Evolutionary conservation across 371 early-diverging fungal genomes (phyloP), one percentile per base, ranked within the genome.

Genomic region (Mucor sp.): DNA sequence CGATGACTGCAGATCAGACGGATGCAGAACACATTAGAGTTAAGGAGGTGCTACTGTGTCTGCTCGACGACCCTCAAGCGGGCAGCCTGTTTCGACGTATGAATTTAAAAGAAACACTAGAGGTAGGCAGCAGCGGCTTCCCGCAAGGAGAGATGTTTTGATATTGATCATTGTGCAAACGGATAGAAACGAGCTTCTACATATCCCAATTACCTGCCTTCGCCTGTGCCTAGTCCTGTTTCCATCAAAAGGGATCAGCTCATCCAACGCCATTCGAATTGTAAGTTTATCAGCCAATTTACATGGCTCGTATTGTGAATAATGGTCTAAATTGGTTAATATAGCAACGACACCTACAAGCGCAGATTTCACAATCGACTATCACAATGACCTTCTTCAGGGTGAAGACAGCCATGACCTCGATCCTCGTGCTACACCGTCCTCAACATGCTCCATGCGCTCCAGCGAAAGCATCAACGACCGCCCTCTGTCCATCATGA

Each of bases 11-110:
- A n/a, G 87, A 87, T 65, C 77, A 81, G 21, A 74, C 81, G 47
- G 74, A 75, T 47, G 76, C 79, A 23, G 85, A 86, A 28, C 74
- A 82, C 66, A 81, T 87, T n/a, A 81, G 84, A 28, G 74, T 82
- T 58, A 82, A 81, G 50, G 87, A 88, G 68, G 84, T 88, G 12
- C 78, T 81, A 62, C 61, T 75, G 8, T 72, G 83, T 9, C 63
- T 88, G 23, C 61, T 75, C 17, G 85, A 85, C 41, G 89, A 88
- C 60, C 67, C 78, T n/a, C 83, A 87, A 67, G 78, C 84, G 14
- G 80, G 74, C 58, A 59, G 64, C 19, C 65, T 80, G 33, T 88
- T 88, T 65, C 69, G 74, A 41, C 74, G 78, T 27, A 84, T 86
- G 83, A 70, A 64, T 4, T 35, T 79, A 30, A 75, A 74, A 41